These are phyloP conservation scores for Podospora bellae-mahoneyi DNA, from an alignment of 495 filamentous ascomycete species.

Conservation along the genomic window DNA sequence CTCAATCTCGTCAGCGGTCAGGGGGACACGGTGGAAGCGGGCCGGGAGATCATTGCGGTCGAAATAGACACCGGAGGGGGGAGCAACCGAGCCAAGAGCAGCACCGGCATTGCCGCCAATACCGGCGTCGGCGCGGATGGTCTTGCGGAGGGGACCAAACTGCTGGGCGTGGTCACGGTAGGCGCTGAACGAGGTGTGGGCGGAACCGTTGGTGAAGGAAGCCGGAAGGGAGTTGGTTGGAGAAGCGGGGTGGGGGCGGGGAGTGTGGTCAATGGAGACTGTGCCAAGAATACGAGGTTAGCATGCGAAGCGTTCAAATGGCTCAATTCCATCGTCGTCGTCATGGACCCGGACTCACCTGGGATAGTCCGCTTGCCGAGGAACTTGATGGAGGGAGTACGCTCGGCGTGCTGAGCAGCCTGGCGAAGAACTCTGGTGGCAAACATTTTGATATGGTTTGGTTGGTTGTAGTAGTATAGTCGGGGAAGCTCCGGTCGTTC, in stretches of 20 bases:
- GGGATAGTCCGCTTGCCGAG: slow-evolving; percentile 81
- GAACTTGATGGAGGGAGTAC: slow-evolving; percentile 86
- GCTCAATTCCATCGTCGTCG: not conserved
- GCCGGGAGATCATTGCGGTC: slow-evolving; percentile 83
- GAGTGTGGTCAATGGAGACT: slow-evolving; percentile 80
- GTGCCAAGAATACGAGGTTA: slow-evolving; percentile 4
- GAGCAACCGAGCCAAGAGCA: slow-evolving; percentile 65
- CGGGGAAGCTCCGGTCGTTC: slow-evolving; percentile 6
- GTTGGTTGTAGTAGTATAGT: slow-evolving; percentile 6
- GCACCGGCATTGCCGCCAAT: slow-evolving; percentile 65
- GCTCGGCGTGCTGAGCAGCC: slow-evolving; percentile 58
- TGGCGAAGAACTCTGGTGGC: slow-evolving; percentile 64
- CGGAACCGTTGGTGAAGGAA: slow-evolving; percentile 56
- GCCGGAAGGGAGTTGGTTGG: slow-evolving; percentile 51
- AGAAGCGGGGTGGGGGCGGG: slow-evolving; percentile 60
- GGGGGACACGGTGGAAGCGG: slow-evolving; percentile 72
- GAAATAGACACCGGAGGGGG: slow-evolving; percentile 73
- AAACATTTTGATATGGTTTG: slow-evolving; percentile 49
- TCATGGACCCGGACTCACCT: slow-evolving; percentile 51
- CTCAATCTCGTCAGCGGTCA: slow-evolving; percentile 83
- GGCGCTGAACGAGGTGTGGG: slow-evolving; percentile 73
- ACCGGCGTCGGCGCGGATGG: slow-evolving; percentile 46
- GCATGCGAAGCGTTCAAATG: not conserved
- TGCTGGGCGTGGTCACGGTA: slow-evolving; percentile 93
- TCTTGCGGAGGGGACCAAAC: slow-evolving; percentile 77